A percentile compares a stretch with the other conserved stretches of the same genome.
Conservation (phyloP, 2,329 filamentous ascomycete species). For the Diaporthe citri region DNA sequence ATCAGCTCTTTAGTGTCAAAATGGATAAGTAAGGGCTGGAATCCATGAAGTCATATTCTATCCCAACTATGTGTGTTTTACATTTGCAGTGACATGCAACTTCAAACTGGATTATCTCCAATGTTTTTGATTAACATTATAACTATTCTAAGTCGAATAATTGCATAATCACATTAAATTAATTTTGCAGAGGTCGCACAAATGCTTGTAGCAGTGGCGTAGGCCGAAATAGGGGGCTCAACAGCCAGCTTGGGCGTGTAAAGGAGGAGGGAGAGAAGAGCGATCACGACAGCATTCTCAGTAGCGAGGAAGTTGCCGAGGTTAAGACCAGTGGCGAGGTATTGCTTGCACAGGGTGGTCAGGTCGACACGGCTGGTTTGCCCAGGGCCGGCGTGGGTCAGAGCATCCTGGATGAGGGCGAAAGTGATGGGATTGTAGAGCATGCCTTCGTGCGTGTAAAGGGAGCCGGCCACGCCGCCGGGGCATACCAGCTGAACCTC, state of each 20-base stretch:
- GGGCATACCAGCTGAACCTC: slow-evolving; percentile 63
- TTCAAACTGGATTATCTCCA: too few relatives aligned
- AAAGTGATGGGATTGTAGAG: slow-evolving; percentile 62
- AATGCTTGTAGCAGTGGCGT: not conserved
- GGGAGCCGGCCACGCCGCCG: slow-evolving; percentile 53
- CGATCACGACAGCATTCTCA: not conserved
- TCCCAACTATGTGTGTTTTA: too few relatives aligned
- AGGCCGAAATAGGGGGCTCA: not conserved
- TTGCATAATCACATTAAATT: too few relatives aligned
- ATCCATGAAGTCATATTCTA: too few relatives aligned
- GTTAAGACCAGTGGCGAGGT: slow-evolving; percentile 28
- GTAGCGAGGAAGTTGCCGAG: slow-evolving; percentile 8
- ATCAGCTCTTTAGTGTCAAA: too few relatives aligned
- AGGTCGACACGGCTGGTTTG: not conserved
- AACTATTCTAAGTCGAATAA: too few relatives aligned
- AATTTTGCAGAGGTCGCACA: not conserved
- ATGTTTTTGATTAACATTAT: too few relatives aligned
- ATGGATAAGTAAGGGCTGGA: too few relatives aligned
- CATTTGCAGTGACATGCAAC: too few relatives aligned
- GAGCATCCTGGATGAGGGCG: slow-evolving; percentile 59
- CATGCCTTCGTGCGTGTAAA: slow-evolving; percentile 64
- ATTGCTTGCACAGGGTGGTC: slow-evolving; percentile 10
- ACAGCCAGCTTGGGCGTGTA: not conserved
- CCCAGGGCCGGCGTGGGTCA: slow-evolving; percentile 53
- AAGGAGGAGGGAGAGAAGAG: not conserved